Evolutionary conservation across 495 filamentous ascomycete genomes (phyloP), one percentile per base, ranked within the genome.

Genomic region (Podospora pseudoanserina): DNA sequence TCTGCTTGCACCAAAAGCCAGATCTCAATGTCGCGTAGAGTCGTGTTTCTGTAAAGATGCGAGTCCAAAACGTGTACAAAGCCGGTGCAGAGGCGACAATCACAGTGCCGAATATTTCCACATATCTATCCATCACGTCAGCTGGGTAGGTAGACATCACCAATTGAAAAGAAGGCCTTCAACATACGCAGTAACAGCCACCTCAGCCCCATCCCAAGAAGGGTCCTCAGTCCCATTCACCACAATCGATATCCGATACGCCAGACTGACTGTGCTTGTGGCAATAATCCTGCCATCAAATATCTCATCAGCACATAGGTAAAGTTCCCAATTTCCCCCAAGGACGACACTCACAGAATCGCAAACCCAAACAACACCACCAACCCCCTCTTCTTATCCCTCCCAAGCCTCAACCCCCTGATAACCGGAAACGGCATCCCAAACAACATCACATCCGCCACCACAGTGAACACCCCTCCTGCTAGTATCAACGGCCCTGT

Each of bases 321-420:
- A 49, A 49, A 0, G 23, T 23, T 23, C 23, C 23, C 23, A 23
- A 23, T 23, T 23, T 23, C 39, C 23, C 23, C 23, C 23, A 23
- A 32, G 18, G 19, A 44, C 61, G n/a, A 2, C 1, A 23, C 23
- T 23, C 16, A 63, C 61, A 63, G 16, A 39, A 63, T 18, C 6
- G 28, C 61, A 44, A 63, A n/a, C 61, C 49, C 20, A 49, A 63
- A 63, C 28, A 63, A 28, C 18, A 49, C 18, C 32, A 63, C 32
- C 61, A 58, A 58, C 55, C 55, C 55, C 55, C 23, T 58, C 55
- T 58, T 58, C 18, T 58, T 58, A 23, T 9, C n/a, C 13, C 55
- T 9, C 3, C n/a, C 11, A 6, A 58, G 23, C 4, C 5, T 4
- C 18, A 58, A 58, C 4, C 23, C 3, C 4, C n/a, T 3, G 23